These are phyloP conservation scores for Helianthus annuus DNA, from an alignment of 129 eudicot genomes.

Conservation along the genomic window DNA sequence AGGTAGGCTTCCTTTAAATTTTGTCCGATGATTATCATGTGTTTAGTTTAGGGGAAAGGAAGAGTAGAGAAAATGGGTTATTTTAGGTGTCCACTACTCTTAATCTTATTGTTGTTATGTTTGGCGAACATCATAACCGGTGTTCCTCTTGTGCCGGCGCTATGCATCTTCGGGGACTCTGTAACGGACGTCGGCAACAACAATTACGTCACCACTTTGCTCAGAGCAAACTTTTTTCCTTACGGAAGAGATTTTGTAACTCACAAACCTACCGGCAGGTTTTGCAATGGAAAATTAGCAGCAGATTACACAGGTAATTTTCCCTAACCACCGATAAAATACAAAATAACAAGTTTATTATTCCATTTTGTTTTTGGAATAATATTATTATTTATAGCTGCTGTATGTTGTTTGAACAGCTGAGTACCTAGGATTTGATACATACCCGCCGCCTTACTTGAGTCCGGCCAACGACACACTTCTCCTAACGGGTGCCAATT, in stretches of 20 bases:
- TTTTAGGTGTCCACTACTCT: too few species aligned
- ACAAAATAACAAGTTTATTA: too few species aligned
- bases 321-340: neutral
- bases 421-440: conserved; percentile 22
- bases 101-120: too few species aligned
- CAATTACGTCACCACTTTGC: conserved; percentile 51
- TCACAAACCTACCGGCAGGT: conserved; percentile 81
- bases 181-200: conserved; percentile 81
- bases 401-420: conserved; percentile 1
- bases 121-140: conserved; percentile 23
- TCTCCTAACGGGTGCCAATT: conserved; percentile 65
- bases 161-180: conserved; percentile 81
- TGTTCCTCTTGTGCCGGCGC: conserved; percentile 71
- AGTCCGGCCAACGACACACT: conserved; percentile 46
- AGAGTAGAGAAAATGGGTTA: too few species aligned
- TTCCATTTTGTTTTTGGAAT: too few species aligned
- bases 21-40: too few species aligned
- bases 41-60: too few species aligned
- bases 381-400: too few species aligned
- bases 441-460: conserved; percentile 74
- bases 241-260: conserved; percentile 80
- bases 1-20: too few species aligned
- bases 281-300: conserved; percentile 86
- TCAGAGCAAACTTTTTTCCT: conserved; percentile 81
- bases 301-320: conserved; percentile 66